Base-by-base conservation (phyloP, 2,329 filamentous ascomycete genomes). In the Chaetomium olivaceum region DNA sequence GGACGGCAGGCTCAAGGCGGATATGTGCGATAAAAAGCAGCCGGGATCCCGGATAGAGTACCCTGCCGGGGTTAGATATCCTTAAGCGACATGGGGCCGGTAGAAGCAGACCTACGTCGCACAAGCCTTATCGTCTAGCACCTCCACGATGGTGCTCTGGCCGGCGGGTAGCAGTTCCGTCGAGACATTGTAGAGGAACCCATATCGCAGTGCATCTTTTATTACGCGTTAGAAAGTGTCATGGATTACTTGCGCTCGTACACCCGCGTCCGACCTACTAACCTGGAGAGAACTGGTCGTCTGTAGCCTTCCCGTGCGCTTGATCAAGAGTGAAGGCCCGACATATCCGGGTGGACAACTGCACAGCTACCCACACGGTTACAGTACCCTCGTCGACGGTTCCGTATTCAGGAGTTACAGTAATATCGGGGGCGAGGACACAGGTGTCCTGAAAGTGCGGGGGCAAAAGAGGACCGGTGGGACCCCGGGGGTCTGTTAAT, bases 11-110 rank as follows among this genome's bases (percentile, higher is more conserved):
- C 51, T 75, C 70, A 12, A 84, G 74, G 5, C 74, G 73, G 4
- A 85, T 69, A 54, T 83, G 80, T 14, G 78, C 82, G n/a, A 87
- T 73, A 31, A 85, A 71, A 1, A 87, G 76, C 11, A 82, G 69
- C 14, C 76, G 80, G 21, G 82, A 82, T 12, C 80, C 80, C 0
- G 78, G 72, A 46, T 73, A 66, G 11, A 76, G 61, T 1, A 70
- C 74, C 19, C 69, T 74, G 50, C 57, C 61, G 9, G 31, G 14
- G 39, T 55, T 39, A 54, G 65, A 11, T 43, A 23, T 19, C 7
- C 59, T 19, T 36, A 9, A 3, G 29, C 11, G 48, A 50, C 55
- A 23, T 21, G 4, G 14, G 14, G 56, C 51, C 25, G 12, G 25
- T 29, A 16, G n/a, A 12, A 43, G 16, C 7, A 14, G 23, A 33